phyloP scores from a whole-genome alignment of 2,329 filamentous ascomycete genomes.

The Setomelanomma holmii region DNA sequence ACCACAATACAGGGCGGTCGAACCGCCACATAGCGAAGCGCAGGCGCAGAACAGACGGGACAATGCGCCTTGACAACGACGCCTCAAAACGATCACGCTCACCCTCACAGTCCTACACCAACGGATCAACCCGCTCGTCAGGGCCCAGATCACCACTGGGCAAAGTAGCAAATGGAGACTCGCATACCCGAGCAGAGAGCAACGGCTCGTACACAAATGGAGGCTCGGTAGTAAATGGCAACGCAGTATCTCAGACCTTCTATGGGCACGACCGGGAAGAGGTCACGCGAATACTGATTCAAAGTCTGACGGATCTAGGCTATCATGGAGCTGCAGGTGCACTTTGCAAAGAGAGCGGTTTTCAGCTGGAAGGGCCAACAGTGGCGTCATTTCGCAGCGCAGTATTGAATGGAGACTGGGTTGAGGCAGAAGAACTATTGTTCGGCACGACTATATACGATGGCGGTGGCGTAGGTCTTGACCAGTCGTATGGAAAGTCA shows the following conservation, averaged over 20 bases:
- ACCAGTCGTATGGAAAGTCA: conserved; percentile 42
- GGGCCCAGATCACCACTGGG: conserved; percentile 40
- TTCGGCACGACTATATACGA: conserved; percentile 61
- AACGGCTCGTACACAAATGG: conserved; percentile 56
- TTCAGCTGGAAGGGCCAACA: conserved; percentile 81
- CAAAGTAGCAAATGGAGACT: conserved; percentile 52
- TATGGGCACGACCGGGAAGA: conserved; percentile 91
- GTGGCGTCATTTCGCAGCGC: conserved; percentile 86
- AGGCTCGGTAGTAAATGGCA: conserved; percentile 39
- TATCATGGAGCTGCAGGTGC: conserved; percentile 78
- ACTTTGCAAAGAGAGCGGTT: conserved; percentile 83
- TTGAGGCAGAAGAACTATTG: conserved; percentile 81
- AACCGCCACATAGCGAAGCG: conserved; percentile 51
- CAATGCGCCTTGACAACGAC: conserved; percentile 54
- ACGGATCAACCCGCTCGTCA: conserved; percentile 48
- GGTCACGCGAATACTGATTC: conserved; percentile 89
- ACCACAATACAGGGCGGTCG: conserved; percentile 37
- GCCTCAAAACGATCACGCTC: conserved; percentile 48
- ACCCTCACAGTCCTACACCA: conserved; percentile 46
- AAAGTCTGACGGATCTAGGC: conserved; percentile 87
- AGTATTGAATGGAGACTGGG: conserved; percentile 81
- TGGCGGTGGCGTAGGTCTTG: conserved; percentile 51
- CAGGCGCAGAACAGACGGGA: conserved; percentile 50
- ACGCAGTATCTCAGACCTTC: conserved; percentile 60
- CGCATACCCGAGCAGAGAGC: conserved; percentile 47